Evolutionary conservation across 208 protist species (phyloP).

Genomic region (Crithidia expoeki): DNA sequence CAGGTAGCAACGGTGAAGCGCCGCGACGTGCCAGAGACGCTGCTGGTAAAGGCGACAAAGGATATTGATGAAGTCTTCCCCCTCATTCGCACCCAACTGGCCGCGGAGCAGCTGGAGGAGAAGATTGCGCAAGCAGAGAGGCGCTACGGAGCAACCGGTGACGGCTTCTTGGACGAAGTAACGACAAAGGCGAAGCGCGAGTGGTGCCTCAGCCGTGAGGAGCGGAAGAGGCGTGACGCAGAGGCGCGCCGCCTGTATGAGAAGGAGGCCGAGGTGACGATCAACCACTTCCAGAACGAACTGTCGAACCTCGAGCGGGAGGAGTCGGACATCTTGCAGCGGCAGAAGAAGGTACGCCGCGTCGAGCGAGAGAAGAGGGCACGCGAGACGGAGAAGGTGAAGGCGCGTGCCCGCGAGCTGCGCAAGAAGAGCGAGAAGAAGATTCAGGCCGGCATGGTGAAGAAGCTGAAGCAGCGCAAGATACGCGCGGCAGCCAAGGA

Average conservation of each 20-base stretch:
- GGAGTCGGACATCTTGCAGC: conserved; percentile 60
- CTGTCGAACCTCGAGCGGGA: conserved; percentile 65
- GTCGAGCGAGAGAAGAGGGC: conserved; percentile 61
- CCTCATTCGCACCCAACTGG: conserved; percentile 59
- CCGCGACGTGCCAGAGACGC: conserved; percentile 62
- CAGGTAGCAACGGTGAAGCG: conserved; percentile 82
- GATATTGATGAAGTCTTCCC: conserved; percentile 60
- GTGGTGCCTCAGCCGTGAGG: conserved; percentile 80
- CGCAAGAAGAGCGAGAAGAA: conserved; percentile 81
- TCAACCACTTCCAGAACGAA: conserved; percentile 86
- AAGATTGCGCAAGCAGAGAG: conserved; percentile 80
- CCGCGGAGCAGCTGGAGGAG: conserved; percentile 75
- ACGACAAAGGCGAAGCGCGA: conserved; percentile 52
- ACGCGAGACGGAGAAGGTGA: conserved; percentile 56
- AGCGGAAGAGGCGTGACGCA: conserved; percentile 69
- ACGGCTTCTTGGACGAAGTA: conserved; percentile 36
- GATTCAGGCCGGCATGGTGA: conserved; percentile 76
- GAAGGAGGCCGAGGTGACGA: conserved; percentile 86
- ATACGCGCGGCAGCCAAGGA: conserved; percentile 70
- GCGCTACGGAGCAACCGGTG: conserved; percentile 46
- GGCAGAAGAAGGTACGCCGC: conserved; percentile 58
- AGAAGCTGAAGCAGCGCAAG: conserved; percentile 90
- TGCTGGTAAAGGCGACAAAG: conserved; percentile 45
- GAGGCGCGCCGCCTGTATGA: conserved; percentile 78
- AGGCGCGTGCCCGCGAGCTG: conserved; percentile 56